Percentiles rank a stretch among this genome's conserved stretches.
Conservation (phyloP, 345 rosid species). For the Sonneratia alba region DNA sequence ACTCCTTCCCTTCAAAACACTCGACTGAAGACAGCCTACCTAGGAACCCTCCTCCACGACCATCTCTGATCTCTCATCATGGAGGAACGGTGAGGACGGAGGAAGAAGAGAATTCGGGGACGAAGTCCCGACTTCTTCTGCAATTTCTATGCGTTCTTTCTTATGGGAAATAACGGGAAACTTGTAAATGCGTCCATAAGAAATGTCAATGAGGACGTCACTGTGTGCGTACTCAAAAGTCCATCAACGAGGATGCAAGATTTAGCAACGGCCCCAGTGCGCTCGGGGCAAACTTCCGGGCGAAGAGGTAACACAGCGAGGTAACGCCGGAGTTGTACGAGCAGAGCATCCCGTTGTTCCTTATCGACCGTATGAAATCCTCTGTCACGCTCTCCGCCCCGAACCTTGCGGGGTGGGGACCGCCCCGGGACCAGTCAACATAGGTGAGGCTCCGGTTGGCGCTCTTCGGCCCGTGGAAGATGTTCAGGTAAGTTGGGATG, state of each 20-base stretch:
- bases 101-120: too few species aligned
- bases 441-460: conserved; percentile 76
- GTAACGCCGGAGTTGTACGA: conserved; percentile 53
- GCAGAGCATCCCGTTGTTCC: conserved; percentile 58
- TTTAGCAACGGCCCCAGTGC: conserved; percentile 64
- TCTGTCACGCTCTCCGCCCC: conserved; percentile 43
- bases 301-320: conserved; percentile 70
- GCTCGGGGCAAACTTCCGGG: conserved; percentile 76
- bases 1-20: too few species aligned
- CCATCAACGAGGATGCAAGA: conserved; percentile 58
- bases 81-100: too few species aligned
- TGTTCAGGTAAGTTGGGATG: conserved; percentile 71
- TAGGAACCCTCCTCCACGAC: too few species aligned
- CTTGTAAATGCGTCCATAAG: too few species aligned
- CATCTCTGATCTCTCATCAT: too few species aligned
- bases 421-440: conserved; percentile 88
- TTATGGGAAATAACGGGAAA: too few species aligned
- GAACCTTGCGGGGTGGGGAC: conserved; percentile 76
- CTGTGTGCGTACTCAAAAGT: conserved; percentile 21
- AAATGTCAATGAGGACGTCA: background rate
- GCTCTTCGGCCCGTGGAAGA: conserved; percentile 59
- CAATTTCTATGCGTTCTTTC: too few species aligned
- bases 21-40: too few species aligned
- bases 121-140: too few species aligned
- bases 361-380: conserved; percentile 48